Evolutionary conservation across 208 protist species (phyloP).

Genomic region (Leishmania aethiopica): DNA sequence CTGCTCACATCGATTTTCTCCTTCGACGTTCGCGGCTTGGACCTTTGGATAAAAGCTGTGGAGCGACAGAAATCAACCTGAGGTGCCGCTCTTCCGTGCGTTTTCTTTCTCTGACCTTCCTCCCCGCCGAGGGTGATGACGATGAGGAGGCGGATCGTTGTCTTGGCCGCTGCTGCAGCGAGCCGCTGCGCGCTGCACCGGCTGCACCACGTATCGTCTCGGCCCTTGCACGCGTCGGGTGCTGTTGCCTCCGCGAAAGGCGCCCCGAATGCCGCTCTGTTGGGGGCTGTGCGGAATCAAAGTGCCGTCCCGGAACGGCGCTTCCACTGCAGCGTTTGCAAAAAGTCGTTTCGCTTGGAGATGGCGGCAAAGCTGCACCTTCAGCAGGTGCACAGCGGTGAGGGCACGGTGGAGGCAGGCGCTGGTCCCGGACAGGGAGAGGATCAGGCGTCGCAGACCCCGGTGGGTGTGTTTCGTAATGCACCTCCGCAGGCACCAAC

Average conservation of each 20-base stretch:
- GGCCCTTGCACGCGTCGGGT: not conserved
- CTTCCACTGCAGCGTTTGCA: constrained; percentile 89
- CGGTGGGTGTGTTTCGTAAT: constrained; percentile 26
- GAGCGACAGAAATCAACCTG: not conserved
- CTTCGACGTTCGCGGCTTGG: too few species aligned
- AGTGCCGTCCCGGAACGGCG: constrained; percentile 61
- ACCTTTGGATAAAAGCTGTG: not conserved
- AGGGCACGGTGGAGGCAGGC: constrained; percentile 67
- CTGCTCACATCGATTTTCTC: not conserved
- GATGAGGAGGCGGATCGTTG: constrained; percentile 20
- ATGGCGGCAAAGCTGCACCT: constrained; percentile 89
- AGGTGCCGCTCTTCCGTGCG: not conserved
- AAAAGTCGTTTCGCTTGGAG: constrained; percentile 86
- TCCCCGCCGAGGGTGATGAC: not conserved
- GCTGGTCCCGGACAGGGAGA: constrained; percentile 47
- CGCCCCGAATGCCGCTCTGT: constrained; percentile 1
- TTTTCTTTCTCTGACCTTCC: not conserved
- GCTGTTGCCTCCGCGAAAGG: not conserved
- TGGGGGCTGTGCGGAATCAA: constrained; percentile 35
- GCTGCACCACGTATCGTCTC: constrained; percentile 15
- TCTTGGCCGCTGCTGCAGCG: constrained; percentile 5
- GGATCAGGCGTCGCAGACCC: constrained; percentile 14
- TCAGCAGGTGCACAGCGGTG: constrained; percentile 80
- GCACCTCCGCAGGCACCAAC: constrained; percentile 34
- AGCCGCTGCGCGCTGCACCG: constrained; percentile 23